Evolutionary conservation across 116 monocot species (phyloP).

Genomic region (Cymodocea nodosa): DNA sequence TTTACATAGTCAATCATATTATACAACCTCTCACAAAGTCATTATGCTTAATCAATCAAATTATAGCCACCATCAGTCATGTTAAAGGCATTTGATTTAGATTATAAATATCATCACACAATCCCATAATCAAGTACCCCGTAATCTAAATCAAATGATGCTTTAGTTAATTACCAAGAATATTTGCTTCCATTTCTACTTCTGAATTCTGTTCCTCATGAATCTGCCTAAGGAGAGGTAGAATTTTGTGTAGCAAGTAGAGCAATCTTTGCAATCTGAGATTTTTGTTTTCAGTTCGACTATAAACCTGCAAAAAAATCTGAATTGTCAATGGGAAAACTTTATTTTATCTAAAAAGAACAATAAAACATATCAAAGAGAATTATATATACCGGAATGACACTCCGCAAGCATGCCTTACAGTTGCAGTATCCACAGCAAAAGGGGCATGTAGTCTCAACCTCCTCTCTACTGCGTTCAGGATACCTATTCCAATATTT

Average conservation of each 20-base stretch:
- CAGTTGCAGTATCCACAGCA: slow-evolving; percentile 35
- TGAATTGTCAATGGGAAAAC: neutral
- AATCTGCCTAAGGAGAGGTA: slow-evolving; percentile 28
- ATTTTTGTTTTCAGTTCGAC: slow-evolving; percentile 10
- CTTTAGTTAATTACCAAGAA: slow-evolving; percentile 13
- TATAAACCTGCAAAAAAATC: slow-evolving; percentile 6
- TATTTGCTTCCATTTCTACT: slow-evolving; percentile 26
- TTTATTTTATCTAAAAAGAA: neutral
- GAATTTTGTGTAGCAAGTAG: slow-evolving; percentile 20
- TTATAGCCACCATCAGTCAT: too few relatives aligned
- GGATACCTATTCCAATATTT: slow-evolving; percentile 22
- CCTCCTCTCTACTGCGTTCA: slow-evolving; percentile 14
- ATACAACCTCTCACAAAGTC: too few relatives aligned
- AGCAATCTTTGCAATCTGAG: slow-evolving; percentile 20
- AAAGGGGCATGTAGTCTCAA: slow-evolving; percentile 24
- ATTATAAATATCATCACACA: too few relatives aligned
- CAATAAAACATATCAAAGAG: neutral
- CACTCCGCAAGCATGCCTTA: slow-evolving; percentile 26
- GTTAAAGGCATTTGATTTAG: too few relatives aligned
- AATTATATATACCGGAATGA: slow-evolving; percentile 16
- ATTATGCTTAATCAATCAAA: too few relatives aligned
- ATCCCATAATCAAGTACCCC: too few relatives aligned
- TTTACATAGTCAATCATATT: too few relatives aligned
- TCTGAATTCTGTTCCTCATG: slow-evolving; percentile 19
- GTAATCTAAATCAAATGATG: too few relatives aligned